These are phyloP conservation scores for Hymenoscyphus linearis DNA, from an alignment of 2,329 filamentous ascomycete genomes.

Conservation along the genomic window DNA sequence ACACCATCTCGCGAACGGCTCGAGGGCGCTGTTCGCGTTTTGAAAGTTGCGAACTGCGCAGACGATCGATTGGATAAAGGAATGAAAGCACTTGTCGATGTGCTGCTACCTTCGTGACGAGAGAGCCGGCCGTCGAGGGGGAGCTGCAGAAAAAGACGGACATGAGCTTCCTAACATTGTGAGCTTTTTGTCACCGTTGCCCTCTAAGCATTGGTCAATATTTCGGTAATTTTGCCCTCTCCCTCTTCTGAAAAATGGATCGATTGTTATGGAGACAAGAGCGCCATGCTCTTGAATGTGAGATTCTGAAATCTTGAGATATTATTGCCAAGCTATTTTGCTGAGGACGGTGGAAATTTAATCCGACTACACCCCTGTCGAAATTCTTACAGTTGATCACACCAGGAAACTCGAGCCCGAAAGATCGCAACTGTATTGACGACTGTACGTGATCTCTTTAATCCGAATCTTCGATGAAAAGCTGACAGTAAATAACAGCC, in stretches of 20 bases:
- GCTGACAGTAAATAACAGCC: background rate
- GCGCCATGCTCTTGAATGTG: background rate
- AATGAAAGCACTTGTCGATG: constrained; percentile 30
- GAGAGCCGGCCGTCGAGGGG: constrained; percentile 42
- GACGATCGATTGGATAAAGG: constrained; percentile 25
- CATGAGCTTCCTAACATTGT: constrained; percentile 61
- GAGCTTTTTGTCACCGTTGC: constrained; percentile 32
- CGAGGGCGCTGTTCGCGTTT: background rate
- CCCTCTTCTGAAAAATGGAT: background rate
- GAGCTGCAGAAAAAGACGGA: constrained; percentile 52
- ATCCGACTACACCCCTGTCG: constrained; percentile 6
- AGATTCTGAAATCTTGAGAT: constrained; percentile 6
- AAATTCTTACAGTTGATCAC: constrained; percentile 6
- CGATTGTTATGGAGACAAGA: constrained; percentile 1
- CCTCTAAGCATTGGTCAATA: constrained; percentile 21
- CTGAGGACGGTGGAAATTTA: constrained; percentile 1
- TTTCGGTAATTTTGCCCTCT: constrained; percentile 1
- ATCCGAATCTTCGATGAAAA: too few relatives aligned
- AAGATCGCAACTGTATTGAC: background rate
- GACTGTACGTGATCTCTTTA: background rate
- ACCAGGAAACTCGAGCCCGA: background rate
- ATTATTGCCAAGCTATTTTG: background rate
- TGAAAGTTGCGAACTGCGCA: constrained; percentile 8
- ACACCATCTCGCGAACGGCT: constrained; percentile 9
- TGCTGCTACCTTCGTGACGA: constrained; percentile 40